A percentile compares a stretch with the other conserved stretches of the same genome.
phyloP scores from a whole-genome alignment of 108 stramenopile genomes.

The Cyclotella baltica region DNA sequence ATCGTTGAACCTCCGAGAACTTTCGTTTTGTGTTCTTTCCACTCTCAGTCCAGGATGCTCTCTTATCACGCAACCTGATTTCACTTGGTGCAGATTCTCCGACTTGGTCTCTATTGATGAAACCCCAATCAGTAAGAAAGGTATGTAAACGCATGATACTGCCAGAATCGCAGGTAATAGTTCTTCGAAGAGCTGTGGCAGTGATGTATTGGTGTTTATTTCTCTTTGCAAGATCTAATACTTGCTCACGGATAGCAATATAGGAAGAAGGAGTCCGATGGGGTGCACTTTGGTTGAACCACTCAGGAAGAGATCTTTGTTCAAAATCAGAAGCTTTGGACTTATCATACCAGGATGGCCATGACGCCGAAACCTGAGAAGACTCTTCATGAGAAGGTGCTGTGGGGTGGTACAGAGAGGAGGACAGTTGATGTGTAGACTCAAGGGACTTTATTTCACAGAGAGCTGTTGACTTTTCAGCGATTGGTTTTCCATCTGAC shows the following conservation, averaged over 20 bases:
- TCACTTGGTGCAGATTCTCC: slow-evolving; percentile 86
- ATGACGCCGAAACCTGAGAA: slow-evolving; percentile 34
- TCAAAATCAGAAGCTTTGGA: slow-evolving; percentile 72
- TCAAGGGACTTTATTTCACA: slow-evolving; percentile 28
- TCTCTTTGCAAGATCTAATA: slow-evolving; percentile 50
- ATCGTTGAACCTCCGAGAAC: slow-evolving; percentile 33
- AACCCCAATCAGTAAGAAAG: slow-evolving; percentile 70
- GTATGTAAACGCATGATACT: slow-evolving; percentile 75
- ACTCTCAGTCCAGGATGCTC: slow-evolving; percentile 15
- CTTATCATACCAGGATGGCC: slow-evolving; percentile 79
- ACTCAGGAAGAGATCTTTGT: slow-evolving; percentile 77
- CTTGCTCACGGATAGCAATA: slow-evolving; percentile 64
- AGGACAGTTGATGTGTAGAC: slow-evolving; percentile 30
- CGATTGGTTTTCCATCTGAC: background rate
- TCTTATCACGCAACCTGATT: slow-evolving; percentile 53
- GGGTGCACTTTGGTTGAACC: slow-evolving; percentile 82
- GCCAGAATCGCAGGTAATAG: slow-evolving; percentile 80
- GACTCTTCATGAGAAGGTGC: slow-evolving; percentile 56
- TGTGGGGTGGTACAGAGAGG: slow-evolving; percentile 57
- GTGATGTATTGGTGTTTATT: slow-evolving; percentile 78
- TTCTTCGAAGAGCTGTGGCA: slow-evolving; percentile 68
- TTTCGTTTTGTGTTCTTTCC: slow-evolving; percentile 25
- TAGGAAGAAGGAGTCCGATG: slow-evolving; percentile 77
- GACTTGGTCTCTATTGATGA: slow-evolving; percentile 73
- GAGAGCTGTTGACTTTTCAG: background rate